Evolutionary conservation across 2,329 filamentous ascomycete species (phyloP).

Genomic region (Stemphylium beticola): DNA sequence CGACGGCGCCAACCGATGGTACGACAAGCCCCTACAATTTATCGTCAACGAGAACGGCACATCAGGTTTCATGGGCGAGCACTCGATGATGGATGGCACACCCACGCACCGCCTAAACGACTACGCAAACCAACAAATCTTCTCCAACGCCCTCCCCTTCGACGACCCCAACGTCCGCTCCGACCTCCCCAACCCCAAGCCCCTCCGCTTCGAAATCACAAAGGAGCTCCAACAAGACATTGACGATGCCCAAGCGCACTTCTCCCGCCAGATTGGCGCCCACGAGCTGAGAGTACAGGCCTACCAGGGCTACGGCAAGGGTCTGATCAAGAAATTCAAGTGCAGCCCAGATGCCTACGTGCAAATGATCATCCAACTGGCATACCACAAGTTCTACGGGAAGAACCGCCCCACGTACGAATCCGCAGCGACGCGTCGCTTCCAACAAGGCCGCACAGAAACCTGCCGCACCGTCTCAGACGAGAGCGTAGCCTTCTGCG

Average conservation of each 20-base stretch:
- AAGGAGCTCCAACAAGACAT: conserved; percentile 78
- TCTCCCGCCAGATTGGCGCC: conserved; percentile 78
- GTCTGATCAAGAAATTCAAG: conserved; percentile 99
- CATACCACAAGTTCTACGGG: conserved; percentile 99
- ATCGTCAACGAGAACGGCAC: conserved; percentile 98
- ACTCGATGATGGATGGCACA: conserved; percentile 99
- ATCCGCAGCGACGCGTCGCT: conserved; percentile 90
- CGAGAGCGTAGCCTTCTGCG: conserved; percentile 88
- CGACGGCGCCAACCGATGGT: conserved; percentile 95
- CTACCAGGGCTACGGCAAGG: conserved; percentile 97
- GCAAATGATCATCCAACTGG: conserved; percentile 97
- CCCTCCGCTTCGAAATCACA: conserved; percentile 79
- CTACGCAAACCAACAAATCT: conserved; percentile 88
- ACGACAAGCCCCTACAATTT: conserved; percentile 97
- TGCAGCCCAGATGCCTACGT: conserved; percentile 97
- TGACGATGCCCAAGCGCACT: conserved; percentile 77
- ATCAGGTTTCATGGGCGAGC: conserved; percentile 96
- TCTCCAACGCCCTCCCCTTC: conserved; percentile 93
- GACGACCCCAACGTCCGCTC: conserved; percentile 78
- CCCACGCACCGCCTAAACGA: conserved; percentile 97
- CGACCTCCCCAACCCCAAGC: conserved; percentile 78
- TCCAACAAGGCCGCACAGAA: conserved; percentile 95
- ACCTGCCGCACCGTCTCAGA: conserved; percentile 93
- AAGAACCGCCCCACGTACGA: conserved; percentile 98
- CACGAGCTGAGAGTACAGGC: conserved; percentile 94